A percentile compares a stretch with the other conserved stretches of the same genome.
These are phyloP conservation scores for Aureobasidium sp. DNA, from an alignment of 2,329 filamentous ascomycete genomes.

Conservation along the genomic window DNA sequence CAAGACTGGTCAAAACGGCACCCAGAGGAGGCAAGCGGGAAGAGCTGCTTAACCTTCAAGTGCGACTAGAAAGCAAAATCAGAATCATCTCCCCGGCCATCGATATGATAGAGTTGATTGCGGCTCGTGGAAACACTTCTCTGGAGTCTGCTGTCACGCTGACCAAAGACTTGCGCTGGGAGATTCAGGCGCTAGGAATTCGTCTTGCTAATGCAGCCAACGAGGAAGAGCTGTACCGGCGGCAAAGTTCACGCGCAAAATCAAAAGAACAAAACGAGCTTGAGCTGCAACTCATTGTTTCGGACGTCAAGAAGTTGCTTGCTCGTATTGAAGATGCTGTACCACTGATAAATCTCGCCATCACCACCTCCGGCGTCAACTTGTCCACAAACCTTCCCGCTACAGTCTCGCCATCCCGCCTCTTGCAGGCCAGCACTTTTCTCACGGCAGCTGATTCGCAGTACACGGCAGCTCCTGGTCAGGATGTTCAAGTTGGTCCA, in stretches of 20 bases:
- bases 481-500: slow-evolving; percentile 75
- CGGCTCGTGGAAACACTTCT: slow-evolving; percentile 67
- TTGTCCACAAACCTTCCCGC: slow-evolving; percentile 72
- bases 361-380: slow-evolving; percentile 86
- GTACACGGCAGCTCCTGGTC: slow-evolving; percentile 59
- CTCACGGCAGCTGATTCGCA: slow-evolving; percentile 80
- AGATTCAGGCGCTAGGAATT: slow-evolving; percentile 73
- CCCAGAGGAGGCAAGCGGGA: slow-evolving; percentile 65
- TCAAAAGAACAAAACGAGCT: slow-evolving; percentile 51
- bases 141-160: slow-evolving; percentile 79
- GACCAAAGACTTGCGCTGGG: slow-evolving; percentile 73
- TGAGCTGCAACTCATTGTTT: slow-evolving; percentile 63
- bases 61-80: slow-evolving; percentile 76
- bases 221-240: slow-evolving; percentile 49
- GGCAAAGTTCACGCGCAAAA: slow-evolving; percentile 39
- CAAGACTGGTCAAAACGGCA: slow-evolving; percentile 64
- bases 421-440: slow-evolving; percentile 89
- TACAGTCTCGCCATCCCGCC: slow-evolving; percentile 79
- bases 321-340: slow-evolving; percentile 82
- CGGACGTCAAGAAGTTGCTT: slow-evolving; percentile 68
- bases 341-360: slow-evolving; percentile 84
- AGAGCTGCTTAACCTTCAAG: slow-evolving; percentile 66
- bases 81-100: slow-evolving; percentile 84
- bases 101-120: slow-evolving; percentile 85
- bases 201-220: slow-evolving; percentile 64